Evolutionary conservation across 164 flowering plant genomes (phyloP), one percentile per base, ranked within the genome.

Genomic region (Stephania japonica): DNA sequence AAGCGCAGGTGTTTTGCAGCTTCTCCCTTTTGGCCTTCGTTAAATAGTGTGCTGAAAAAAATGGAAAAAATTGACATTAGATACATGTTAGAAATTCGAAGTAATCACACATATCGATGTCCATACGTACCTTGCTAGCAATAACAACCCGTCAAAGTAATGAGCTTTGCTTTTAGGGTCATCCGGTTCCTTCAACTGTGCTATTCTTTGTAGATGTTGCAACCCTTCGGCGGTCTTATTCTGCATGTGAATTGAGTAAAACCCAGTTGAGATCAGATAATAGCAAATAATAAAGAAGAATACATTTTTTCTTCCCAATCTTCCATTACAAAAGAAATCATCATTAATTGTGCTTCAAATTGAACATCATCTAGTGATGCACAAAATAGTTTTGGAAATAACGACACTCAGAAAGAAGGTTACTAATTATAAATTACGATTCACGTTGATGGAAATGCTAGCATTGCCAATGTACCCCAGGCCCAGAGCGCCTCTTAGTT

Each of bases 131-230:
- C 97, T 89, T 76, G 92, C 81, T 61, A 93, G 85, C 76, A 90
- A 67, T 38, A 91, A 27, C 76, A 95, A 76, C 23, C 89, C 91
- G 63, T 91, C 91, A 73, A 75, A 89, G 76, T 93, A 95, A 77
- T 88, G 89, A 63, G 78, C 87, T 80, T 89, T 93, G 83, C 82
- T 83, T 75, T 75, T 80, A n/a, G 85, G 80, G 65, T 93, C 88
- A 21, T 86, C 89, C n/a, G 99, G 99, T 78, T 91, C 98, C 65
- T 86, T 70, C 72, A 93, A 16, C 23, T 75, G 68, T 19, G 83
- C 88, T 78, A 91, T 71, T 82, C 97, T 86, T 83, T 89, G 84
- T 56, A 95, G 80, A 81, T 91, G 98, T 59, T 73, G 76, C 26
- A 89, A 59, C 61, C 90, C 97, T 77, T 90, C 90, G 5, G 66